Base-by-base conservation (phyloP, 2,329 filamentous ascomycete species). In the Venturia asperata region DNA sequence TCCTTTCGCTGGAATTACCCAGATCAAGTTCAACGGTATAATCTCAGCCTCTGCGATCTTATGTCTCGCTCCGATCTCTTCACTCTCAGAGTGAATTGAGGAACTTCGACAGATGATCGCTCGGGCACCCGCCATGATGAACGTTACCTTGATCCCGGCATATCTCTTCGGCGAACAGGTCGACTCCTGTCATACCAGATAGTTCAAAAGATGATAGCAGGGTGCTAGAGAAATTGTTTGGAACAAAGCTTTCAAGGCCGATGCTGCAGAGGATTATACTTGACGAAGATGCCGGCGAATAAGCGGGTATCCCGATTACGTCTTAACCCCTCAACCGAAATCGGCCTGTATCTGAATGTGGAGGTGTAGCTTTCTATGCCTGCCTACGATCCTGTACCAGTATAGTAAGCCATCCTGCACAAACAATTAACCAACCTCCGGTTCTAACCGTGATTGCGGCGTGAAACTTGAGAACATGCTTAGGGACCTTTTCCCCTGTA, bases 61-160 rank as follows among this genome's bases (percentile, higher is more conserved):
- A n/a, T n/a, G 52, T 24, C 66, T 64, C 63, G 49, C 30, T 15
- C 45, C 34, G 9, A 41, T 37, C 65, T 64, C 63, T 63, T 66
- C 43, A 63, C 21, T 64, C 62, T 56, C 61, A 67, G 64, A 68
- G 65, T 68, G 64, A 66, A 64, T 47, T 45, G 49, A 49, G 10
- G 41, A 43, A 61, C 45, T 21, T 55, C 64, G 55, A 17, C 52
- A 58, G 37, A 64, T 39, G 65, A 66, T 62, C 58, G 61, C 70
- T 68, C 66, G 71, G 73, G 75, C 72, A 77, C 75, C 75, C 72
- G 76, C 72, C 74, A 76, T 78, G 76, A 74, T 74, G 72, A 73
- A 74, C 73, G 72, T 76, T 77, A 77, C 76, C 76, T 78, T 75
- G 76, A 77, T 75, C 72, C 70, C 70, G 69, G 69, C 70, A 75